A percentile compares a stretch with the other conserved stretches of the same genome.
Evolutionary conservation across 176 grass and related monocot genomes (phyloP).

Genomic region (Triticum timopheevii): DNA sequence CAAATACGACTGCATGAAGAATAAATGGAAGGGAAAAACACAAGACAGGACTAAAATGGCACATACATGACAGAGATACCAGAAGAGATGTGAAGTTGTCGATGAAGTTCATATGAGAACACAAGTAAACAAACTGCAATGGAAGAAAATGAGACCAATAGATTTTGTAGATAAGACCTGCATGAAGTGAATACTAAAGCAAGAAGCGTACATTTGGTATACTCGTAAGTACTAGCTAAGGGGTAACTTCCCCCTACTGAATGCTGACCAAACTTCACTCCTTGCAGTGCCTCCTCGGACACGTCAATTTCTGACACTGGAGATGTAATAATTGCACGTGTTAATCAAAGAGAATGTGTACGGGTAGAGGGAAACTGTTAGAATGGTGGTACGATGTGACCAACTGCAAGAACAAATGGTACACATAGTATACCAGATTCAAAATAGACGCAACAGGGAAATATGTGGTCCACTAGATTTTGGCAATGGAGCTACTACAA

Average conservation of each 20-base stretch:
- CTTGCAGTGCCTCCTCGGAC: constrained; percentile 43
- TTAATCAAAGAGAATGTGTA: constrained; percentile 4
- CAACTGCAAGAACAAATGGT: not conserved
- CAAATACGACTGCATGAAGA: not conserved
- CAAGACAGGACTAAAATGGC: not conserved
- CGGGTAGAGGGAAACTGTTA: not conserved
- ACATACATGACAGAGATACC: constrained; percentile 71
- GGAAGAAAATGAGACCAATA: not conserved
- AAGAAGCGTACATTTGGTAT: constrained; percentile 70
- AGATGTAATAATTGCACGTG: constrained; percentile 20
- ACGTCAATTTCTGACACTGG: constrained; percentile 60
- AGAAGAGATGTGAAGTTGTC: constrained; percentile 53
- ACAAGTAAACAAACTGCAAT: constrained; percentile 75
- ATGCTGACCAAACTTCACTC: constrained; percentile 37
- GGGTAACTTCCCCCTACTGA: constrained; percentile 38
- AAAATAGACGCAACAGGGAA: not conserved
- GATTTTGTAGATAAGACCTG: constrained; percentile 7
- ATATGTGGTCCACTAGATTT: not conserved
- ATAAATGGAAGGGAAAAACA: not conserved
- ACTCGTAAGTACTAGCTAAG: constrained; percentile 69
- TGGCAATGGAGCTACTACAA: not conserved
- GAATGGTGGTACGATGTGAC: not conserved
- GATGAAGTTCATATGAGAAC: constrained; percentile 90
- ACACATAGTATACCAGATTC: not conserved
- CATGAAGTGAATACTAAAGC: constrained; percentile 1